Base-by-base conservation (phyloP, 257 asterid genomes). In the Lithospermum erythrorhizon region DNA sequence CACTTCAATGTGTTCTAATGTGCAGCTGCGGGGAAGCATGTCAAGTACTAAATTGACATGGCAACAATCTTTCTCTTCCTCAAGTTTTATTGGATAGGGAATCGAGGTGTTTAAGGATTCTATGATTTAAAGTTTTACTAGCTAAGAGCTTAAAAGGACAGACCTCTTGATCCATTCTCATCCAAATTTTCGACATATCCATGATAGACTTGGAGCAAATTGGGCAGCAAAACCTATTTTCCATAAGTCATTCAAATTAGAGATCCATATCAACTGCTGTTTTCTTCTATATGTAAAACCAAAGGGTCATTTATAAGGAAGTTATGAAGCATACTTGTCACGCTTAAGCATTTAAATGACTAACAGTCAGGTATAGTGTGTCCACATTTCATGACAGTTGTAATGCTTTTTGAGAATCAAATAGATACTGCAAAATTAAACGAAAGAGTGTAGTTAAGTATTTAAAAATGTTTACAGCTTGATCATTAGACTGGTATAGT, bases 331-430 rank as follows among this genome's bases (percentile, higher is more conserved):
- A 81, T 87, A 93, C 98, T 75, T 93, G 55, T 93, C 95, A 16
- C 83, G 97, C 78, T 80, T 86, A 49, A 89, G 69, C 85, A 93
- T 87, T 89, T 93, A 95, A n/a, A 1, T 78, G 64, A 78, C n/a
- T 79, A 86, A 65, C 98, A 89, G 72, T 93, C 98, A 16, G 78
- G 97, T 90, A 93, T 93, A n/a, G 97, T 93, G 79, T 93, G 98
- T 59, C 98, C 97, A 70, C 98, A 93, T 75, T 81, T 93, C 97
- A 93, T 86, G 15, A 93, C 95, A 2, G 82, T 79, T 19, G 87
- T 87, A 61, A n/a, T n/a, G 89, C 95, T 72, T 86, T 93, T 75
- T 89, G 61, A 47, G 97, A 84, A 77, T 93, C 97, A 49, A 93
- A 93, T 60, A 93, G 73, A 61, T 88, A 91, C 98, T 91, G 87